A percentile compares a stretch with the other conserved stretches of the same genome.
Conservation (phyloP, 2,329 filamentous ascomycete species). For the Aspergillus cejpii region DNA sequence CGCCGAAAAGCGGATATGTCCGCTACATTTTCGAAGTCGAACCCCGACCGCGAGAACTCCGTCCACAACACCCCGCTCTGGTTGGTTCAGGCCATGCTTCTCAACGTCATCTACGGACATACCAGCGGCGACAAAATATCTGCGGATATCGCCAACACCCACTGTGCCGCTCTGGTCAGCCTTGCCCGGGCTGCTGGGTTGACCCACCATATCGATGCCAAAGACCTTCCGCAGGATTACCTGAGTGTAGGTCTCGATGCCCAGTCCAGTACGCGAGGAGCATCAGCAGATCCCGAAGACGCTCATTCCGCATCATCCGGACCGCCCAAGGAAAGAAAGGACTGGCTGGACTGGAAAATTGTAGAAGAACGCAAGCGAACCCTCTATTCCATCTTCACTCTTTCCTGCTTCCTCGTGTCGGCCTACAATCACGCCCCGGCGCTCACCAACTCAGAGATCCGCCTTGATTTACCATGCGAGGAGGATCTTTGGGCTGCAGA, state of each 20-base stretch:
- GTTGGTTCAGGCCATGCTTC: slow-evolving; percentile 93
- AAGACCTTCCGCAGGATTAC: slow-evolving; percentile 35
- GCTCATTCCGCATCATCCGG: slow-evolving; percentile 35
- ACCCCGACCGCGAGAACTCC: slow-evolving; percentile 51
- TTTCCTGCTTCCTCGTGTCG: slow-evolving; percentile 84
- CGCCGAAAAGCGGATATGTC: slow-evolving; percentile 76
- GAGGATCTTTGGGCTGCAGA: slow-evolving; percentile 86
- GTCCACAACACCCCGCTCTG: slow-evolving; percentile 76
- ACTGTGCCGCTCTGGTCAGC: slow-evolving; percentile 84
- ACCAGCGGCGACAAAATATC: slow-evolving; percentile 88
- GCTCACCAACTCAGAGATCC: slow-evolving; percentile 88
- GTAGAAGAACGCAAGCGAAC: slow-evolving; percentile 89
- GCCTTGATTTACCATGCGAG: slow-evolving; percentile 82
- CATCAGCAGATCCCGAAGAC: slow-evolving; percentile 21
- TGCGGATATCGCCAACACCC: slow-evolving; percentile 85
- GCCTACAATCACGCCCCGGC: slow-evolving; percentile 90
- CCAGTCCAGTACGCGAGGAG: slow-evolving; percentile 44
- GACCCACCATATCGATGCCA: slow-evolving; percentile 42
- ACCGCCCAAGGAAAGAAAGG: slow-evolving; percentile 39
- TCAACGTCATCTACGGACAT: slow-evolving; percentile 93
- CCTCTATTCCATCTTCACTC: slow-evolving; percentile 79
- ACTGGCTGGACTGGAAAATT: slow-evolving; percentile 85
- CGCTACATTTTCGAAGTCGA: slow-evolving; percentile 50
- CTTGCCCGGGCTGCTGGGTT: slow-evolving; percentile 84
- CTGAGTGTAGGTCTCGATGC: slow-evolving; percentile 49